phyloP scores from a whole-genome alignment of 1,139 yeast genomes.

The Kodamaea sp. region DNA sequence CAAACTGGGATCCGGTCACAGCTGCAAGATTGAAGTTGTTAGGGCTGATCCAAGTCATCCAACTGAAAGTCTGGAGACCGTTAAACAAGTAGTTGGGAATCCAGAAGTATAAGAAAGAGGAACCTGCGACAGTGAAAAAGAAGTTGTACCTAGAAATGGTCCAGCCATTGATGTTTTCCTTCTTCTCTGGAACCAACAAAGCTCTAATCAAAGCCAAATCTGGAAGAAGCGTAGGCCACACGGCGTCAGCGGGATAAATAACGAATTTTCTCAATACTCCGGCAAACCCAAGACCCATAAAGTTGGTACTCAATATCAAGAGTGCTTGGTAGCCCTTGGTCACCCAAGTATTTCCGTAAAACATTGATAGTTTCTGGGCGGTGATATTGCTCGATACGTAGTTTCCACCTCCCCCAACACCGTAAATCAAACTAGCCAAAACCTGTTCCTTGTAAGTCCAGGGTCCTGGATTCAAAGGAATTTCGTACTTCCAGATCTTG shows the following conservation, averaged over 20 bases:
- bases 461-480: slow-evolving; percentile 25
- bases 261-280: slow-evolving; percentile 22
- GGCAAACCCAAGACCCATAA: slow-evolving; percentile 24
- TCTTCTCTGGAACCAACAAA: slow-evolving; percentile 16
- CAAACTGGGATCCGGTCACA: slow-evolving; percentile 16
- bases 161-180: slow-evolving; percentile 21
- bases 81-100: slow-evolving; percentile 18
- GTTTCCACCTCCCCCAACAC: slow-evolving; percentile 15
- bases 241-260: slow-evolving; percentile 15
- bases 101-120: slow-evolving; percentile 20
- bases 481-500: slow-evolving; percentile 16
- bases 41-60: slow-evolving; percentile 24
- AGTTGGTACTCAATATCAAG: slow-evolving; percentile 17
- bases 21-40: slow-evolving; percentile 17
- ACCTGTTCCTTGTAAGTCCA: slow-evolving; percentile 26
- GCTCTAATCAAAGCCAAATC: slow-evolving; percentile 21
- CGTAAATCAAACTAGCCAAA: slow-evolving; percentile 20
- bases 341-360: slow-evolving; percentile 18
- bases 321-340: slow-evolving; percentile 17
- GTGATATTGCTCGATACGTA: slow-evolving; percentile 19
- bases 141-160: slow-evolving; percentile 17
- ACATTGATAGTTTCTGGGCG: slow-evolving; percentile 16
- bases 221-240: slow-evolving; percentile 21
- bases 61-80: slow-evolving; percentile 18
- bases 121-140: slow-evolving; percentile 12